A percentile compares a stretch with the other conserved stretches of the same genome.
Conservation (phyloP, 139 green algal species). For the Micromonas commoda region DNA sequence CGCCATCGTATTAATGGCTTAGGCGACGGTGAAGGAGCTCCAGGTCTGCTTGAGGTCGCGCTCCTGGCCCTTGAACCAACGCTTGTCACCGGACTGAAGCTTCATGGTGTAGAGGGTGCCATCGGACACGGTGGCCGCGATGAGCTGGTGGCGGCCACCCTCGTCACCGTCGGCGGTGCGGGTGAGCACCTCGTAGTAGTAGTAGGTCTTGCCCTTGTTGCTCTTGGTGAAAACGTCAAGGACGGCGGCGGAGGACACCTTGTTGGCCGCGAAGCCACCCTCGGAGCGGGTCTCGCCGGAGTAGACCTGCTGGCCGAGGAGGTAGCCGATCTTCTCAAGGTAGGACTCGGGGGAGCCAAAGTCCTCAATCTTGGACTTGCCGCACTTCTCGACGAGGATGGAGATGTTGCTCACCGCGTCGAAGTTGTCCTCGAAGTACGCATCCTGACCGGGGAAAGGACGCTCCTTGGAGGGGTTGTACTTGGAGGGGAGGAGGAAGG, state of each 20-base stretch:
- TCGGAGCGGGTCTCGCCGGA: conserved; percentile 74
- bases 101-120: conserved; percentile 85
- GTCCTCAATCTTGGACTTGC: conserved; percentile 73
- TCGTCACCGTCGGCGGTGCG: conserved; percentile 89
- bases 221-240: conserved; percentile 73
- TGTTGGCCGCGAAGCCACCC: conserved; percentile 80
- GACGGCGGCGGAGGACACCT: conserved; percentile 70
- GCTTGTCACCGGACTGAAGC: conserved; percentile 86
- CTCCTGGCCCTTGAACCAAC: conserved; percentile 84
- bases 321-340: conserved; percentile 62
- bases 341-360: conserved; percentile 81
- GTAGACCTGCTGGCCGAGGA: conserved; percentile 60
- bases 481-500: conserved; percentile 84
- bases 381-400: conserved; percentile 62
- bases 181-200: conserved; percentile 77
- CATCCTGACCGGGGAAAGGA: conserved; percentile 63
- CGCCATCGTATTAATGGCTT: conserved; percentile 26
- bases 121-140: conserved; percentile 72
- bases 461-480: conserved; percentile 92
- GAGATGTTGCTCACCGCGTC: conserved; percentile 52
- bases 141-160: conserved; percentile 91
- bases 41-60: conserved; percentile 53
- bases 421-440: conserved; percentile 88
- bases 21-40: conserved; percentile 79
- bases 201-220: conserved; percentile 95